Percentiles rank a stretch among this genome's conserved stretches.
Evolutionary conservation across 345 rosid species (phyloP).

Genomic region (Hibiscus trionum): DNA sequence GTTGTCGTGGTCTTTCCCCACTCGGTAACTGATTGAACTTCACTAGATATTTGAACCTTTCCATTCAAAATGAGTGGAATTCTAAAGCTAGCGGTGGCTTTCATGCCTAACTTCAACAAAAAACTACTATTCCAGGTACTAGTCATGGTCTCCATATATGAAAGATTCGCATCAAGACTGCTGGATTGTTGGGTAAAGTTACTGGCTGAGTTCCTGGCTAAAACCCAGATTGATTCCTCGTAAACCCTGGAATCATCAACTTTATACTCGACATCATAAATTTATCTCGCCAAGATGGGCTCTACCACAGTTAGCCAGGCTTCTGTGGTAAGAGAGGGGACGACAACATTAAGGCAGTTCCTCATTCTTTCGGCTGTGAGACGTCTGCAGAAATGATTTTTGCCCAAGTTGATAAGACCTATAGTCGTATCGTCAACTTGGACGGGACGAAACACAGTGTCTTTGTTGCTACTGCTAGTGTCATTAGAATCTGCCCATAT

Average conservation of each 20-base stretch:
- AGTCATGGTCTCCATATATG: too few relatives aligned
- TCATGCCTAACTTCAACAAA: too few relatives aligned
- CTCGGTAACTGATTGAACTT: background rate
- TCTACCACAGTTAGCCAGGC: too few relatives aligned
- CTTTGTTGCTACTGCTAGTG: background rate
- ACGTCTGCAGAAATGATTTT: background rate
- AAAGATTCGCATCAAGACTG: too few relatives aligned
- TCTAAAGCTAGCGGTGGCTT: background rate
- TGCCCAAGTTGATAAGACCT: background rate
- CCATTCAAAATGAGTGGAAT: background rate
- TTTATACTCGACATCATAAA: too few relatives aligned
- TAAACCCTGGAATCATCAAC: too few relatives aligned
- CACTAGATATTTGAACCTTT: background rate
- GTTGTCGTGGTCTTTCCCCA: background rate
- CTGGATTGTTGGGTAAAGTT: too few relatives aligned
- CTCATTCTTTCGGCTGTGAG: background rate
- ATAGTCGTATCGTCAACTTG: background rate
- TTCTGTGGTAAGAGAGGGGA: background rate
- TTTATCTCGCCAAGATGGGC: too few relatives aligned
- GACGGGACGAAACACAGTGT: background rate
- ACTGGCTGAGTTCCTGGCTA: too few relatives aligned
- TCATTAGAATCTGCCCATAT: background rate
- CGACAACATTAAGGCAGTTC: background rate
- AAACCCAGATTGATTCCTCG: too few relatives aligned
- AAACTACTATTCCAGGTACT: too few relatives aligned